phyloP scores from a whole-genome alignment of 306 rosid genomes.

The Prunus campanulata region DNA sequence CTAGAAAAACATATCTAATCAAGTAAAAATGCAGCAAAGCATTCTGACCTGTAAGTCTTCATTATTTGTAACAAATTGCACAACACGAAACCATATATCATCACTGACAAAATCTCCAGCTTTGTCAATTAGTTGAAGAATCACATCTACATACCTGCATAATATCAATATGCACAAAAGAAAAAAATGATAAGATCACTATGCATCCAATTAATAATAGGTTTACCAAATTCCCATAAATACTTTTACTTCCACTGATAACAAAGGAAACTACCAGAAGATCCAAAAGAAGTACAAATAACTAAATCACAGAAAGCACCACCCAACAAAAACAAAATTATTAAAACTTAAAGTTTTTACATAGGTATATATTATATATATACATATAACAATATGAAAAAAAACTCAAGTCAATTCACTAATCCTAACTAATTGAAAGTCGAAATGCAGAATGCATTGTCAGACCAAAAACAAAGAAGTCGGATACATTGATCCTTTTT shows the following conservation, averaged over 20 bases:
- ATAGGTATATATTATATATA: too few species aligned
- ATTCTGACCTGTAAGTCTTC: constrained; percentile 94
- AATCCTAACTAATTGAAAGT: not conserved
- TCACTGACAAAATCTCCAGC: constrained; percentile 99
- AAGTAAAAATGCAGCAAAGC: constrained; percentile 22
- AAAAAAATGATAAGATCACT: constrained; percentile 20
- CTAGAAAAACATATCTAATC: constrained; percentile 5
- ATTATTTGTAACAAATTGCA: constrained; percentile 96
- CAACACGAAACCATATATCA: constrained; percentile 99
- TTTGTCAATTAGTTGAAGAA: constrained; percentile 99
- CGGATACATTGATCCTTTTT: not conserved
- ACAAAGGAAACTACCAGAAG: not conserved
- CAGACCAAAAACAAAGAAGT: not conserved
- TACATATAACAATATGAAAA: not conserved
- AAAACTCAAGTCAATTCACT: not conserved
- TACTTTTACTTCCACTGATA: not conserved
- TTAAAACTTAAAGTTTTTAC: too few species aligned
- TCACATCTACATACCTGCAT: constrained; percentile 92
- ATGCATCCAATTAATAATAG: not conserved
- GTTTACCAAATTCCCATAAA: not conserved
- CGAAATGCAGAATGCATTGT: not conserved
- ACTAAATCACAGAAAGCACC: not conserved
- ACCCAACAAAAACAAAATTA: not conserved
- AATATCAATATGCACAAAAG: constrained; percentile 9
- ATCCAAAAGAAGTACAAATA: not conserved